Evolutionary conservation across 2,329 filamentous ascomycete genomes (phyloP), one percentile per base, ranked within the genome.

Genomic region (Sordariomycetes sp.): DNA sequence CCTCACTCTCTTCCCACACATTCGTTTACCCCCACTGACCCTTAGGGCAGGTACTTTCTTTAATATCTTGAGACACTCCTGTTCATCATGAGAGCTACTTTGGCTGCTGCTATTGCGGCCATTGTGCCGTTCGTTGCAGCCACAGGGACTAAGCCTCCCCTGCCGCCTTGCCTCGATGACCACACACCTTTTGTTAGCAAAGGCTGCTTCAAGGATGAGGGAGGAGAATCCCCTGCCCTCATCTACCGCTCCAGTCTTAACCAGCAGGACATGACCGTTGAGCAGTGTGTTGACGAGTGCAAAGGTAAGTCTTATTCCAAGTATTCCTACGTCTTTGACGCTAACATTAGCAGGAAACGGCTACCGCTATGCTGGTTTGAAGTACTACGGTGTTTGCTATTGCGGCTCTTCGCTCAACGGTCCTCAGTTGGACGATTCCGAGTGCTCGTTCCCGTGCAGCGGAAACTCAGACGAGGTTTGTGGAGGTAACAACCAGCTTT

Each of bases 391-490:
- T 37, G 54, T 63, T 27, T 73, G 72, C 55, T 74, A 71, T 50
- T 68, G 68, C 41, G 62, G 67, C 21, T 55, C 69, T 40, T 66
- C 65, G 19, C 61, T 71, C 40, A 54, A 70, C 41, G 65, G 66
- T n/a, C 67, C 72, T 45, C 61, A 61, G 42, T 50, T 80, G 12
- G 48, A 59, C 4, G 63, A 66, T 15, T 58, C 67, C 12, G 61
- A 74, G 24, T 82, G 79, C 45, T 74, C 63, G 49, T 72, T 75
- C 36, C 57, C 68, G 8, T 68, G 75, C 49, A 66, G 53, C 19
- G 63, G 62, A 25, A 61, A 70, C 58, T 53, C 49, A 26, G 44
- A 46, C n/a, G 38, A 67, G 48, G 55, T 40, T 18, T 74, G 70
- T 40, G 70, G 70, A 35, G 64, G 67, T 15, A 55, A 63, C 35